A percentile compares a stretch with the other conserved stretches of the same genome.
These are phyloP conservation scores for Paragyromitra xinjiangensis DNA, from an alignment of 495 filamentous ascomycete species.

Conservation along the genomic window DNA sequence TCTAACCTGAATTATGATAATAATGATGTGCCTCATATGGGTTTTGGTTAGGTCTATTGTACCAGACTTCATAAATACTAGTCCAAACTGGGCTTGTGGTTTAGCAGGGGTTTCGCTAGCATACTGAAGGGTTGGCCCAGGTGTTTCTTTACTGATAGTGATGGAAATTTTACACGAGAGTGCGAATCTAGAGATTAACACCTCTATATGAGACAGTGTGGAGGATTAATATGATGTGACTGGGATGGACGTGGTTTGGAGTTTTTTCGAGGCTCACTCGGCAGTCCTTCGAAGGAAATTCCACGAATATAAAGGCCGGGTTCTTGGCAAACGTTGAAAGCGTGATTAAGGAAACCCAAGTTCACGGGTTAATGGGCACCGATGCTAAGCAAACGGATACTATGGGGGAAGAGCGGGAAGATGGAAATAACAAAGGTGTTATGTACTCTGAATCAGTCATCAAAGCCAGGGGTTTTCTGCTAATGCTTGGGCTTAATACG, in stretches of 20 bases:
- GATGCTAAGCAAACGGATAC: constrained; percentile 13
- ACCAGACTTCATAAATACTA: too few relatives aligned
- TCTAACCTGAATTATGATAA: too few relatives aligned
- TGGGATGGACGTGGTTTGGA: constrained; percentile 23
- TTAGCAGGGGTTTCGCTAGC: too few relatives aligned
- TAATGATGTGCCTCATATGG: too few relatives aligned
- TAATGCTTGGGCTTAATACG: not conserved
- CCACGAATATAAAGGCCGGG: constrained; percentile 9
- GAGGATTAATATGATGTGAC: not conserved
- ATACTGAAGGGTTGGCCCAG: not conserved
- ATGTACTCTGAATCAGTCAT: not conserved
- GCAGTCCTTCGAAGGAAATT: constrained; percentile 26
- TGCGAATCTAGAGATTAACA: not conserved
- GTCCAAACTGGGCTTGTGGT: too few relatives aligned
- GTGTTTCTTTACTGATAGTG: constrained; percentile 7
- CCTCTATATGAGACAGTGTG: not conserved
- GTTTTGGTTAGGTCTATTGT: too few relatives aligned
- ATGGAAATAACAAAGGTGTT: constrained; percentile 3
- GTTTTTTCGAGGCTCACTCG: constrained; percentile 25
- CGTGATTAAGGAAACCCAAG: constrained; percentile 27
- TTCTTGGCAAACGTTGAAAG: constrained; percentile 36
- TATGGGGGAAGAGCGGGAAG: constrained; percentile 13
- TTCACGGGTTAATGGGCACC: constrained; percentile 23
- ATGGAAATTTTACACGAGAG: constrained; percentile 18
- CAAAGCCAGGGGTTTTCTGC: not conserved